These are phyloP conservation scores for Phytophthora nicotianae DNA, from an alignment of 352 stramenopile species.

Conservation along the genomic window DNA sequence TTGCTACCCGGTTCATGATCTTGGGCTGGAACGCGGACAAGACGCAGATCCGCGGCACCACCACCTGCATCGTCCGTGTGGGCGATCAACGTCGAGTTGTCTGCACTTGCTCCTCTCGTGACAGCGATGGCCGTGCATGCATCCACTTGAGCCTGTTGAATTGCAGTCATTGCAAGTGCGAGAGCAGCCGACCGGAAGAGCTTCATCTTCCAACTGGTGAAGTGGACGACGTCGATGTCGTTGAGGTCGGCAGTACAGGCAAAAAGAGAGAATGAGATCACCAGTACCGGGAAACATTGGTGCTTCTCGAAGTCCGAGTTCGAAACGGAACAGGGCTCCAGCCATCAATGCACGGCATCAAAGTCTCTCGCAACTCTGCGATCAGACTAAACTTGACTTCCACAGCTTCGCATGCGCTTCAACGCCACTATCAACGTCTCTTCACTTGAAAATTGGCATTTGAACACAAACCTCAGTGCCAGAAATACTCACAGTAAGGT, in stretches of 20 bases:
- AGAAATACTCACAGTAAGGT: slow-evolving; percentile 4
- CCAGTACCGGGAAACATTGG: neutral
- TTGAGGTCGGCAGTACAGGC: slow-evolving; percentile 9
- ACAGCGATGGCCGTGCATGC: slow-evolving; percentile 91
- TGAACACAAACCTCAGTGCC: neutral
- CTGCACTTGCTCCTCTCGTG: slow-evolving; percentile 68
- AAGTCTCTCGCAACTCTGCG: slow-evolving; percentile 24
- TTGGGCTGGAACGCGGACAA: slow-evolving; percentile 90
- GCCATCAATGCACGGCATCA: slow-evolving; percentile 8
- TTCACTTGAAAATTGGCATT: slow-evolving; percentile 15
- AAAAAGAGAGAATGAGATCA: slow-evolving; percentile 30
- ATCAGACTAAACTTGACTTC: slow-evolving; percentile 13
- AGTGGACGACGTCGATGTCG: neutral
- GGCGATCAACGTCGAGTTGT: slow-evolving; percentile 88
- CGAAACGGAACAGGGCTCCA: slow-evolving; percentile 26
- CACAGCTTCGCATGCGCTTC: slow-evolving; percentile 23
- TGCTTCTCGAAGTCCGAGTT: neutral
- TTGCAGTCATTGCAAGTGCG: slow-evolving; percentile 10
- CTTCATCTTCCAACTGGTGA: slow-evolving; percentile 25
- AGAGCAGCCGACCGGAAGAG: slow-evolving; percentile 16
- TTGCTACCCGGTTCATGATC: slow-evolving; percentile 50
- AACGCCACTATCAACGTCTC: slow-evolving; percentile 20
- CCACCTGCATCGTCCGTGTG: slow-evolving; percentile 87
- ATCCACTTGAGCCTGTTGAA: slow-evolving; percentile 26
- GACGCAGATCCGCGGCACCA: slow-evolving; percentile 86